Evolutionary conservation across 768 basidiomycete species (phyloP), one percentile per base, ranked within the genome.

Genomic region (Baorangia bicolor): DNA sequence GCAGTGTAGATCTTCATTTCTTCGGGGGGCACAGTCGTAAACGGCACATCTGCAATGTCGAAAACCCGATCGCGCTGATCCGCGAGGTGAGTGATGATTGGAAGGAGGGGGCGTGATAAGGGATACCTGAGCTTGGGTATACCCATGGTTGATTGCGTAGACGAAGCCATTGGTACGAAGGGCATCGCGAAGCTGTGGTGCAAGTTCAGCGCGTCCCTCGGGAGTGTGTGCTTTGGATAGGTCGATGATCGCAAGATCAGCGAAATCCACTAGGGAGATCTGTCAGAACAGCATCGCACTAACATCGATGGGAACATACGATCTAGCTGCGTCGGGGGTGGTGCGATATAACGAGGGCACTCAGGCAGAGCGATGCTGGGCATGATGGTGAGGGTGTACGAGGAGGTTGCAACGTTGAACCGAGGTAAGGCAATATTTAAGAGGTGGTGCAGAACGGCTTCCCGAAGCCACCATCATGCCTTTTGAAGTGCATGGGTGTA

Each of bases 191-290:
- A 78, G 74, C 58, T 78, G 70, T 5, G 63, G 50, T 1, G 77
- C 75, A 3, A 84, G 1, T n/a, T n/a, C n/a, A n/a, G n/a, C n/a
- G n/a, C n/a, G n/a, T n/a, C n/a, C n/a, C n/a, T n/a, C n/a, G n/a
- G 66, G 62, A 6, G 76, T 78, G 5, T 54, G 44, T 0, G 70
- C 73, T 39, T 74, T 70, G 1, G 81, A 73, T 18, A 84, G 62
- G 60, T 84, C 82, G 48, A 84, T 76, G 48, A 80, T 70, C 1
- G 78, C 70, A 5, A 85, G 73, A 44, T 82, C 78, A 6, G 81
- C 82, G 59, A 69, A 77, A 9, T 74, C 70, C 55, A 76, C 76
- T 77, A 53, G 23, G 54, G 23, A 74, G 74, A 57, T 75, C 70
- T 74, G 46, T 45, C 41, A 18, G 47, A 21, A 51, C 8, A 28